Base-by-base conservation (phyloP, 1,284 basidiomycete species). In the Moesziomyces globuligerus region DNA sequence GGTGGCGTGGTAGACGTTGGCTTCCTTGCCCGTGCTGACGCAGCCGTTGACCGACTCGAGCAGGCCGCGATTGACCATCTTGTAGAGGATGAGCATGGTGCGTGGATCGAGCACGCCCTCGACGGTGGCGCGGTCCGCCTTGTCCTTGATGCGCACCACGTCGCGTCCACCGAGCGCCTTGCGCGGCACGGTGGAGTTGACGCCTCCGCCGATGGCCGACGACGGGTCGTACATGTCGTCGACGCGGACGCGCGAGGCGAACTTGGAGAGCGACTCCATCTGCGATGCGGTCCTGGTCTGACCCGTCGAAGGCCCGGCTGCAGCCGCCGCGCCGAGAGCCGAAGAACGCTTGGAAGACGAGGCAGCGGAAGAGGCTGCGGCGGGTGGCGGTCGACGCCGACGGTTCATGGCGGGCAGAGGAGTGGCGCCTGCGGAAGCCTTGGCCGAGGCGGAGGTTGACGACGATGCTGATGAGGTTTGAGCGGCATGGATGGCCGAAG, bases 101-200 rank as follows among this genome's bases (percentile, higher is more conserved):
- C 80, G 71, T 7, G 80, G 80, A 44, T 81, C 80, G 25, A 81
- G 66, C 15, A 81, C 80, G 32, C 78, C 76, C 57, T 81, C 74
- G n/a, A 73, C 66, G 28, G 80, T 81, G 26, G 80, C 79, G 20
- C 80, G 69, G 51, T 81, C 79, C 18, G 78, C 70, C 70, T 81
- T 81, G 68, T 81, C 80, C 49, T 78, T 79, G 41, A 74, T 69
- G 11, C 74, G 58, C 24, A 74, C 72, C 8, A 64, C 72, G 10
- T 59, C 60, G 23, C 72, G 67, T 4, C 65, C 60, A 24, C 66
- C 70, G 37, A 76, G 70, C 8, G 77, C 69, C 60, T 81, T 81
- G 24, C 80, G 65, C 10, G 79, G 80, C 7, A 81, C 80, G 24
- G 61, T 69, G 20, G 56, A 60, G 53, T 72, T 71, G 38, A 80